Conservation (phyloP, 116 monocot species). For the Papilionanthe hybrid region DNA sequence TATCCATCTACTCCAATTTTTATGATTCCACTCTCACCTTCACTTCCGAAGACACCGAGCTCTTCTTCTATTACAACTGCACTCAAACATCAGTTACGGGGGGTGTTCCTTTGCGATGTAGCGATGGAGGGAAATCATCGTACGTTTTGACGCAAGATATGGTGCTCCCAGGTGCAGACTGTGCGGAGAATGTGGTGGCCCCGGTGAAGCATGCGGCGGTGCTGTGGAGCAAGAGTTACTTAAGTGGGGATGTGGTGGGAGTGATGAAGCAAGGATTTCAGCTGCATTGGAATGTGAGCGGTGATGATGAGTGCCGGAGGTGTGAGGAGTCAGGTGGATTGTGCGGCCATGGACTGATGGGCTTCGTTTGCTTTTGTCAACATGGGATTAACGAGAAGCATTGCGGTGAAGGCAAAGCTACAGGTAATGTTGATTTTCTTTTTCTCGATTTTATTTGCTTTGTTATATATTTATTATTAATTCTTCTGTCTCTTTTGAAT, state of each 20-base stretch:
- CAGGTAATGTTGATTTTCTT: background rate
- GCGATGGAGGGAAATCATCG: background rate
- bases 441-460: too few relatives aligned
- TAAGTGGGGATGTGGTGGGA: background rate
- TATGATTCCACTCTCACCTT: background rate
- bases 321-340: background rate
- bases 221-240: background rate
- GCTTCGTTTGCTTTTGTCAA: background rate
- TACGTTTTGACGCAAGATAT: background rate
- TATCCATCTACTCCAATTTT: background rate
- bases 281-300: background rate
- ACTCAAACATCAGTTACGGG: background rate
- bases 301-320: background rate
- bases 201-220: background rate
- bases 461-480: too few relatives aligned
- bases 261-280: background rate
- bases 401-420: background rate
- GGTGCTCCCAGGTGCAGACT: background rate
- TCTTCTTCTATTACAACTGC: constrained; percentile 4
- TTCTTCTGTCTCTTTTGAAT: too few relatives aligned
- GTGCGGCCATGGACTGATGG: background rate
- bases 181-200: background rate
- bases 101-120: background rate
- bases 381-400: background rate
- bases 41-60: background rate